phyloP scores from a whole-genome alignment of 164 flowering plant species.

The Vitis vinifera region DNA sequence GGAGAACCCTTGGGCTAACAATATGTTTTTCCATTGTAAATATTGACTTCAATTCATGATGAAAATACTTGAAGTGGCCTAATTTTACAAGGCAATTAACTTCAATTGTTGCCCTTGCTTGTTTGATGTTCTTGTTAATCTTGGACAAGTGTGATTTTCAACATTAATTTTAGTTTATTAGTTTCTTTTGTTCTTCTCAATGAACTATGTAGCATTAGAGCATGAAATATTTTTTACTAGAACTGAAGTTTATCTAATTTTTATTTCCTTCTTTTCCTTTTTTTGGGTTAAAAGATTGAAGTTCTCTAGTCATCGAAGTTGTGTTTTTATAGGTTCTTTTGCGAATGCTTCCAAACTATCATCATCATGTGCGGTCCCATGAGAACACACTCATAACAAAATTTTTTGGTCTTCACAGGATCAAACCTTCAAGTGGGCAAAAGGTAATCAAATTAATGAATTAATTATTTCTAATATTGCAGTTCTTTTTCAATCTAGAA shows the following conservation, averaged over 20 bases:
- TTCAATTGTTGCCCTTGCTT: too few species aligned
- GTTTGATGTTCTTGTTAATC: too few species aligned
- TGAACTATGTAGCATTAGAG: not conserved
- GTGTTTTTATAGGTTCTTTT: conserved; percentile 71
- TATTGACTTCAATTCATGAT: too few species aligned
- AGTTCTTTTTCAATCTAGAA: not conserved
- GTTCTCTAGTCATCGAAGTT: conserved; percentile 15
- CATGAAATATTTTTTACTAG: not conserved
- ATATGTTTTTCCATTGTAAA: too few species aligned
- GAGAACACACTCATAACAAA: conserved; percentile 96
- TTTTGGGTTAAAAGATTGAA: not conserved
- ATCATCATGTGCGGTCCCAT: conserved; percentile 76
- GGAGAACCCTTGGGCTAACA: too few species aligned
- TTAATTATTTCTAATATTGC: not conserved
- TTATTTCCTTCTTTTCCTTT: not conserved
- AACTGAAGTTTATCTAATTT: not conserved
- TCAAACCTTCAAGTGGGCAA: conserved; percentile 95
- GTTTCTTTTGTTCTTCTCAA: too few species aligned
- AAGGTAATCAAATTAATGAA: conserved; percentile 55
- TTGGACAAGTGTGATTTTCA: too few species aligned
- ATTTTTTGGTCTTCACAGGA: conserved; percentile 98
- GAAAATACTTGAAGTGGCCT: too few species aligned
- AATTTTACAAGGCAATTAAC: too few species aligned
- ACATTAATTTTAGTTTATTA: too few species aligned
- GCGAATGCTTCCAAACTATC: conserved; percentile 91